phyloP scores from a whole-genome alignment of 352 stramenopile species.

The Pythium rishiriense region DNA sequence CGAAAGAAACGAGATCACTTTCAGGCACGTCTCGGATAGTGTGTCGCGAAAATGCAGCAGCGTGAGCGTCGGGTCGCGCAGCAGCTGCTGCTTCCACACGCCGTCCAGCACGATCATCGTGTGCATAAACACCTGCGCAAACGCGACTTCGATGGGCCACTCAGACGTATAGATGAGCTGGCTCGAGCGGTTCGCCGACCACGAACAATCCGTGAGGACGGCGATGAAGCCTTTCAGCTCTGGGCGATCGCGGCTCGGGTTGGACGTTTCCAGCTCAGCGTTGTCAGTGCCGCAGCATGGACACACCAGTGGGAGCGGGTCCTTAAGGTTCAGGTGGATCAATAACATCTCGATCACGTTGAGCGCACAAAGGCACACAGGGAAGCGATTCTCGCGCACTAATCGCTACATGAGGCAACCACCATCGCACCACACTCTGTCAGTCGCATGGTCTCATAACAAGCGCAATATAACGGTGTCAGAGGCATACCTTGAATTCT shows the following conservation, averaged over 20 bases:
- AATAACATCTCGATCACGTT: conserved; percentile 73
- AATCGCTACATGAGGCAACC: conserved; percentile 40
- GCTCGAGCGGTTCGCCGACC: conserved; percentile 33
- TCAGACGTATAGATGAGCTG: conserved; percentile 36
- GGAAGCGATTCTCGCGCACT: conserved; percentile 69
- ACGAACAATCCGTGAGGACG: conserved; percentile 48
- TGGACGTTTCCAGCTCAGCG: conserved; percentile 53
- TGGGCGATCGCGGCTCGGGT: conserved; percentile 47
- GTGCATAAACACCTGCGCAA: conserved; percentile 64
- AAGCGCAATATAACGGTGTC: background rate
- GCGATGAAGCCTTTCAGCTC: conserved; percentile 57
- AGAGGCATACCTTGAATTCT: conserved; percentile 46
- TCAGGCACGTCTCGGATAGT: conserved; percentile 49
- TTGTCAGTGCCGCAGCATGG: conserved; percentile 73
- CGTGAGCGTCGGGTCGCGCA: conserved; percentile 46
- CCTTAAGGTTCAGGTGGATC: conserved; percentile 69
- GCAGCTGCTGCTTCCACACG: conserved; percentile 57
- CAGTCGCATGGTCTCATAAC: background rate
- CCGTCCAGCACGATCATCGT: conserved; percentile 59
- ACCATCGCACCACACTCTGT: background rate
- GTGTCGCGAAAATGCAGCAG: conserved; percentile 68
- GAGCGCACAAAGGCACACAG: conserved; percentile 58
- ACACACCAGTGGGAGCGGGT: conserved; percentile 59
- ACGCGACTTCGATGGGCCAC: conserved; percentile 50
- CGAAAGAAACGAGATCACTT: conserved; percentile 52